Evolutionary conservation across 1,139 yeast species (phyloP).

Genomic region (Casaregolazyma lundiana): DNA sequence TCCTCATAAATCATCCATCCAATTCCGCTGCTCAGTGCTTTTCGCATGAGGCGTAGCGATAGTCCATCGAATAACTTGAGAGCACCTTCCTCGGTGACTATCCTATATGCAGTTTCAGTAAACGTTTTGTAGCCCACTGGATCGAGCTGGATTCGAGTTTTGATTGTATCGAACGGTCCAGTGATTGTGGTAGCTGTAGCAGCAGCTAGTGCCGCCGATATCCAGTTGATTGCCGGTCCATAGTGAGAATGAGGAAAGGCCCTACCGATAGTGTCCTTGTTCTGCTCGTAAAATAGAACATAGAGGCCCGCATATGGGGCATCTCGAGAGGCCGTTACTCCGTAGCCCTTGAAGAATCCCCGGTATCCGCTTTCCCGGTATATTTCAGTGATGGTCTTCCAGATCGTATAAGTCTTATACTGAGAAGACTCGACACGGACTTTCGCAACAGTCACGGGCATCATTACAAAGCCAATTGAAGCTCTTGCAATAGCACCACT

Average conservation of each 20-base stretch:
- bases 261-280: slow-evolving; percentile 44
- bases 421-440: slow-evolving; percentile 75
- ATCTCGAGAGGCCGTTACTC: slow-evolving; percentile 84
- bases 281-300: slow-evolving; percentile 74
- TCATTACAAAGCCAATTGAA: slow-evolving; percentile 78
- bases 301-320: slow-evolving; percentile 96
- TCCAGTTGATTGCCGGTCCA: slow-evolving; percentile 22
- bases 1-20: slow-evolving; percentile 98
- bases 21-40: slow-evolving; percentile 88
- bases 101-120: slow-evolving; percentile 34
- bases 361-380: slow-evolving; percentile 46
- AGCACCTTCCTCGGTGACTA: slow-evolving; percentile 56
- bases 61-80: slow-evolving; percentile 74
- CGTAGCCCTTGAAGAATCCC: slow-evolving; percentile 83
- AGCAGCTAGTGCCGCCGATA: slow-evolving; percentile 35
- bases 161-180: slow-evolving; percentile 92
- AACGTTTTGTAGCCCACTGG: slow-evolving; percentile 45
- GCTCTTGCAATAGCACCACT: slow-evolving; percentile 82
- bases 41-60: slow-evolving; percentile 72
- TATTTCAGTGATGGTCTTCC: slow-evolving; percentile 58
- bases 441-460: slow-evolving; percentile 96
- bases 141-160: slow-evolving; percentile 80
- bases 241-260: slow-evolving; percentile 11
- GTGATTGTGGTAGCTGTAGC: slow-evolving; percentile 78
- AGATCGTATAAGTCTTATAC: slow-evolving; percentile 63